phyloP scores from a whole-genome alignment of 179 eudicot species.

The Beta lomatogona region DNA sequence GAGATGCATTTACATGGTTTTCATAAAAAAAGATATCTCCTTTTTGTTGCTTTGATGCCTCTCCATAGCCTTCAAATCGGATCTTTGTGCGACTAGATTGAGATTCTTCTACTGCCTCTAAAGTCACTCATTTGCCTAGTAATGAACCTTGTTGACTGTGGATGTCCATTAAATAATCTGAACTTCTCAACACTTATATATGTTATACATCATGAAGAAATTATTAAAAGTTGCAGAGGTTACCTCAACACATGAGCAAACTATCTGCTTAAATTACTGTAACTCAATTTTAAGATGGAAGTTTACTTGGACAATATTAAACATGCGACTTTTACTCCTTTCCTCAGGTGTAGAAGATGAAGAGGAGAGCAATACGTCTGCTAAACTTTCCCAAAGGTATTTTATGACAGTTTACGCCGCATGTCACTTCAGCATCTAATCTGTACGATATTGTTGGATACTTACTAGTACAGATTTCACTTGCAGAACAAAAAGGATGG shows the following conservation, averaged over 20 bases:
- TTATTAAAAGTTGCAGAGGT: not conserved
- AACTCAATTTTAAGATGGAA: not conserved
- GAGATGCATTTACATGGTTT: no score
- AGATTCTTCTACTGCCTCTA: not conserved
- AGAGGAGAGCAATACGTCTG: conserved; percentile 44
- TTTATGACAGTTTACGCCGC: not conserved
- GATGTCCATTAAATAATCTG: not conserved
- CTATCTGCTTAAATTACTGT: not conserved
- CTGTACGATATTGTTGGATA: not conserved
- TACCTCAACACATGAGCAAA: not conserved
- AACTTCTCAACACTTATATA: not conserved
- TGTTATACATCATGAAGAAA: not conserved
- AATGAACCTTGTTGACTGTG: not conserved
- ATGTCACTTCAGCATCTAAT: not conserved
- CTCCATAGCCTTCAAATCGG: not conserved
- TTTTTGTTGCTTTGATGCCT: not conserved
- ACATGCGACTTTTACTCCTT: not conserved
- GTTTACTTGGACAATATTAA: not conserved
- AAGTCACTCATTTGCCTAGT: not conserved
- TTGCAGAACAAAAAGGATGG: conserved; percentile 77
- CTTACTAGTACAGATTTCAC: not conserved
- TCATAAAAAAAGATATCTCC: no score
- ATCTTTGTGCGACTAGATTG: not conserved
- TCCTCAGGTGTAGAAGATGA: conserved; percentile 41
- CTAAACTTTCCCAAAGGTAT: conserved; percentile 65